Evolutionary conservation across 176 grass and related monocot genomes (phyloP), one percentile per base, ranked within the genome.

Genomic region (Eragrostis curvula): DNA sequence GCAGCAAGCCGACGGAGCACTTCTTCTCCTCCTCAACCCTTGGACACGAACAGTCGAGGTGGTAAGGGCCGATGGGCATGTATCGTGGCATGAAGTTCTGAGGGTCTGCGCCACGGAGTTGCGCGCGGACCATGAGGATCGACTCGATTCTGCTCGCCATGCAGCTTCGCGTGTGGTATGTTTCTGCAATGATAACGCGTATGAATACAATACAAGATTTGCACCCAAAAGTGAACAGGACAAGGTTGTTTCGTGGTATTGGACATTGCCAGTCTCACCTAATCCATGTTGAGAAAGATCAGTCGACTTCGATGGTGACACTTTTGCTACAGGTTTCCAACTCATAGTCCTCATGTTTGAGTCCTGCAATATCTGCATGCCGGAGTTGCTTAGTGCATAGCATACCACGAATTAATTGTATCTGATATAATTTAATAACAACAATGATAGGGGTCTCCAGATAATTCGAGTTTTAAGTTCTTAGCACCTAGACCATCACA

Each of bases 21-120:
- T 0, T 2, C 50, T 81, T 70, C 36, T 56, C 36, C 52, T 43
- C 16, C 2, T 28, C 23, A 0, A 40, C 9, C 50, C 9, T 3
- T 10, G 32, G 36, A 45, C n/a, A 81, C 9, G 78, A 29, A 68
- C 11, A 3, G 2, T 7, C 18, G 32, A 14, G 50, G 39, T 81
- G 66, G 66, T 70, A 81, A 57, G 78, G 78, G 7, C 66, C 78
- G 50, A 81, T 45, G 8, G 50, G 15, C 66, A 81, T 23, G 23
- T 1, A 5, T 8, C 28, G 65, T 10, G 66, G 78, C 9, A n/a
- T 2, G 50, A 28, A 79, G 45, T 1, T 6, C 18, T 40, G 17
- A 3, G 47, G 25, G 2, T n/a, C 17, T 0, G 0, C 43, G 10
- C 59, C 3, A 1, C 64, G 64, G 78, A 68, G 46, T 10, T 66